phyloP scores from a whole-genome alignment of 495 filamentous ascomycete species.

The Schizothecium vesticola region DNA sequence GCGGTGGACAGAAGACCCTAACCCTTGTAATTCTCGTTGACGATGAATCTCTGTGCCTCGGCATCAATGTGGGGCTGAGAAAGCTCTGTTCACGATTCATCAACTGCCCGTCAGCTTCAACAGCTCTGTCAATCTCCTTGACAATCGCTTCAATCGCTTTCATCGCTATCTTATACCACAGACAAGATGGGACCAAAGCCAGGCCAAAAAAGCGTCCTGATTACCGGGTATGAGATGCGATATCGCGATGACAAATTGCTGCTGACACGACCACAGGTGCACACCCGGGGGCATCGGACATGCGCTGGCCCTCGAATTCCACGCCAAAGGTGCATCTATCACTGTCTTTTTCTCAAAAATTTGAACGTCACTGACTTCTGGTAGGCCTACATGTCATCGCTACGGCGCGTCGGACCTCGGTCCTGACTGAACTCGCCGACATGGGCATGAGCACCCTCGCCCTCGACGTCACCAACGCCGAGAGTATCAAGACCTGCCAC shows the following conservation, averaged over 20 bases:
- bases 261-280: constrained; percentile 34
- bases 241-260: not conserved
- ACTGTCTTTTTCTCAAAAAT: not conserved
- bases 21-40: not conserved
- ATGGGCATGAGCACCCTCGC: constrained; percentile 44
- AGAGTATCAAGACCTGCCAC: constrained; percentile 46
- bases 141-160: not conserved
- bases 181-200: constrained; percentile 23
- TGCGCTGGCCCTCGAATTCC: constrained; percentile 46
- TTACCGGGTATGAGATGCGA: constrained; percentile 40
- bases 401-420: constrained; percentile 45
- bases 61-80: not conserved
- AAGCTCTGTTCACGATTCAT: not conserved
- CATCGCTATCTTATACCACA: not conserved
- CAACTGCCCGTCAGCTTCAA: not conserved
- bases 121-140: not conserved
- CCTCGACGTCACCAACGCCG: constrained; percentile 46
- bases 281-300: constrained; percentile 51
- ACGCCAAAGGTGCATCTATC: constrained; percentile 35
- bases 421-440: constrained; percentile 38
- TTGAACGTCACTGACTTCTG: not conserved
- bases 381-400: constrained; percentile 51
- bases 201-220: constrained; percentile 46
- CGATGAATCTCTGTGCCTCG: not conserved
- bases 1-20: not conserved